Base-by-base conservation (phyloP, 225 moss, liverwort and hornwort genomes). In the Marchantia paleacea region DNA sequence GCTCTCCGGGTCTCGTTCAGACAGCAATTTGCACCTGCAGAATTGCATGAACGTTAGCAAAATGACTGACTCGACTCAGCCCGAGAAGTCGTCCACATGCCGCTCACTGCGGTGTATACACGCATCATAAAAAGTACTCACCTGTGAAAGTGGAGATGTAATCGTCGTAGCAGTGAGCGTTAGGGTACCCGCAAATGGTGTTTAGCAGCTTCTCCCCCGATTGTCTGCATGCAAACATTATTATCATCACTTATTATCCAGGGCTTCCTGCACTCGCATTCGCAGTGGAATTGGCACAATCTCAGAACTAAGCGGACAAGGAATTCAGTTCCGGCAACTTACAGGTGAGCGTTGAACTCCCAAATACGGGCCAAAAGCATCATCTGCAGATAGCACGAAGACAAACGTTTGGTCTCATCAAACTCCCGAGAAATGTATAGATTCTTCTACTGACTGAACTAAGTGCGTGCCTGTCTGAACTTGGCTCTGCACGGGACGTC, bases 1-100 rank as follows among this genome's bases (percentile, higher is more conserved):
- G 65, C 8, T 52, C 28, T 65, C 55, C 71, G 26, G 20, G 53
- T 76, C 4, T 10, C n/a, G 52, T 87, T 84, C 1, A 87, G 20
- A 31, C 87, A 87, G 48, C 87, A 87, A 71, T 84, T 87, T 19
- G 81, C 73, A 13, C 85, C 85, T 86, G 82, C 29, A 52, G 0
- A 2, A 39, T 39, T 2, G 5, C 39, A 39, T 39, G 39, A 2
- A 39, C 39, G 39, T 39, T 39, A 39, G 39, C 5, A 2, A 39
- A 39, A 58, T 1, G 3, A 58, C 20, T 5, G 58, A 9, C 14
- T 20, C 16, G 4, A 19, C 7, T 58, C 58, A 19, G 58, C 3
- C 19, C 65, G 25, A 24, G 0, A 28, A 24, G 65, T 20, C 65
- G 20, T 22, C 14, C 54, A 54, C 53, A 13, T 14, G 52, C 18